phyloP scores from a whole-genome alignment of 2,329 filamentous ascomycete genomes.

The Paecilomyces sp. region DNA sequence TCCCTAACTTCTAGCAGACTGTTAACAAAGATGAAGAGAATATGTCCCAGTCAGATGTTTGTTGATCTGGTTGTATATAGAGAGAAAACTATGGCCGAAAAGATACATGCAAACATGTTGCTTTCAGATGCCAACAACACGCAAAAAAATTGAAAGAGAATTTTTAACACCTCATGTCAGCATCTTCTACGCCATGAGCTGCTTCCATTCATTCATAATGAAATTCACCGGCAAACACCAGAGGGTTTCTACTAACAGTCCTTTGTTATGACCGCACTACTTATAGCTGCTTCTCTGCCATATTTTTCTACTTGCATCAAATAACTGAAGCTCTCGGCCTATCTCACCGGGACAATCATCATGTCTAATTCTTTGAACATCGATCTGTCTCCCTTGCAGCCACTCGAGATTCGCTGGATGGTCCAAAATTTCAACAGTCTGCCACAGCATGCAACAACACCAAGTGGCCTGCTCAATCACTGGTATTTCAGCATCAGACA shows the following conservation, averaged over 20 bases:
- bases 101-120: background rate
- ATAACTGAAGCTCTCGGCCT: background rate
- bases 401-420: background rate
- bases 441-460: slow-evolving; percentile 3
- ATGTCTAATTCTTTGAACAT: background rate
- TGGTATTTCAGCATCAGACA: slow-evolving; percentile 11
- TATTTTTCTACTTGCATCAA: background rate
- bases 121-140: background rate
- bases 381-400: background rate
- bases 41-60: too few relatives aligned
- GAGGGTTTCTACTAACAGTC: background rate
- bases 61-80: too few relatives aligned
- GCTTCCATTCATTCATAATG: background rate
- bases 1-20: too few relatives aligned
- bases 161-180: background rate
- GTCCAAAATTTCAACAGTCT: slow-evolving; percentile 8
- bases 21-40: too few relatives aligned
- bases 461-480: slow-evolving; percentile 6
- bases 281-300: background rate
- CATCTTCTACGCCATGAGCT: background rate
- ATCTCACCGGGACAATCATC: background rate
- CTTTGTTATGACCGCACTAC: background rate
- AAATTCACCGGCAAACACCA: background rate
- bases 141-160: background rate
- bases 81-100: background rate